These are phyloP conservation scores for Phoma sp. DNA, from an alignment of 2,329 filamentous ascomycete species.

Conservation along the genomic window DNA sequence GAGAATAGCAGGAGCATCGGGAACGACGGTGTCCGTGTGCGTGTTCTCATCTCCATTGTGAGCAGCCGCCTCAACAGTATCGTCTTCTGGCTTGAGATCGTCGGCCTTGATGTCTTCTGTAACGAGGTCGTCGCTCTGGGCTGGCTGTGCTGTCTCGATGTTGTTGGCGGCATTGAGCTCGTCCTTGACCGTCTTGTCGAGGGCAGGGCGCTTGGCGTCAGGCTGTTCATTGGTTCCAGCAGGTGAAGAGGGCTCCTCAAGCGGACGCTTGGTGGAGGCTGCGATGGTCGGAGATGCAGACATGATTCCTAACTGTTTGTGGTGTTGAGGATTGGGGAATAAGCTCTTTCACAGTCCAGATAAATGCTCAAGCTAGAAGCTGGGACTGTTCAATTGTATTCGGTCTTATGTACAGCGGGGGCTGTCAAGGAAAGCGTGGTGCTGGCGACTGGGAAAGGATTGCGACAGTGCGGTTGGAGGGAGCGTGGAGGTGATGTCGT, in stretches of 20 bases:
- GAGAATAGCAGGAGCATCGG: slow-evolving; percentile 61
- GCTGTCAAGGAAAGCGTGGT: slow-evolving; percentile 92
- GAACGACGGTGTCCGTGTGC: slow-evolving; percentile 73
- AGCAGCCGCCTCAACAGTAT: slow-evolving; percentile 38
- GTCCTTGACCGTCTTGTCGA: slow-evolving; percentile 87
- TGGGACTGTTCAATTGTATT: slow-evolving; percentile 50
- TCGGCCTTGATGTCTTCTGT: slow-evolving; percentile 43
- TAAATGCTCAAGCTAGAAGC: slow-evolving; percentile 35
- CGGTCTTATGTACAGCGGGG: slow-evolving; percentile 70
- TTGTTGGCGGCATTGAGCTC: slow-evolving; percentile 58
- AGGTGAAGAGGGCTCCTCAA: slow-evolving; percentile 96
- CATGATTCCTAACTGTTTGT: slow-evolving; percentile 47
- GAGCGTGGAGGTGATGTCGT: slow-evolving; percentile 44
- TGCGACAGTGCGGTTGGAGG: slow-evolving; percentile 38
- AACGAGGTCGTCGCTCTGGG: slow-evolving; percentile 43
- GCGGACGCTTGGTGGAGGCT: slow-evolving; percentile 83
- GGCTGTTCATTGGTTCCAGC: slow-evolving; percentile 91
- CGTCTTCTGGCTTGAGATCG: slow-evolving; percentile 31
- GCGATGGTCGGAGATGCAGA: slow-evolving; percentile 56
- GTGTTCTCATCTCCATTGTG: slow-evolving; percentile 63
- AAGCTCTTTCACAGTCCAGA: slow-evolving; percentile 42
- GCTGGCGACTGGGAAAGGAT: slow-evolving; percentile 51
- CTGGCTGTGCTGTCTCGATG: slow-evolving; percentile 49
- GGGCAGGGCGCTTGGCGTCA: slow-evolving; percentile 93
- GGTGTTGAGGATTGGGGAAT: slow-evolving; percentile 27